These are phyloP conservation scores for Gyromitra esculenta DNA, from an alignment of 2,329 filamentous ascomycete species.

Conservation along the genomic window DNA sequence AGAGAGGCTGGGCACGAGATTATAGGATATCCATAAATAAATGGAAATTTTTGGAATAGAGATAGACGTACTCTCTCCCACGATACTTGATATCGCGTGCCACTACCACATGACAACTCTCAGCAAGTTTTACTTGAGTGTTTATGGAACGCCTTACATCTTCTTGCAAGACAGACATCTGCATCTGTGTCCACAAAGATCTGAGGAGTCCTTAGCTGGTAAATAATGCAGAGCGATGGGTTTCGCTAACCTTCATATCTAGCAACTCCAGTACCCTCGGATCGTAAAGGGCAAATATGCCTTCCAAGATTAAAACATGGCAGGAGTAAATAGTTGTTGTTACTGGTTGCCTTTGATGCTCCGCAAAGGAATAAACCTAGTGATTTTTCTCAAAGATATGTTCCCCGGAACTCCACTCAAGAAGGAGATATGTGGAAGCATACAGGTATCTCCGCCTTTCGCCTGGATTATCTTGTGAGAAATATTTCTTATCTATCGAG, in stretches of 20 bases:
- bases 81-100: slow-evolving; percentile 87
- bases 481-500: slow-evolving; percentile 1
- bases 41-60: not conserved
- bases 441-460: slow-evolving; percentile 84
- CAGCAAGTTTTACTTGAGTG: slow-evolving; percentile 13
- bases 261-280: slow-evolving; percentile 82
- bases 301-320: slow-evolving; percentile 93
- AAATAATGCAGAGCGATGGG: not conserved
- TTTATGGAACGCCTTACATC: slow-evolving; percentile 69
- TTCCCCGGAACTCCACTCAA: not conserved
- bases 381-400: slow-evolving; percentile 13
- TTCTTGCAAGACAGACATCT: slow-evolving; percentile 88
- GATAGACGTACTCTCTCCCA: slow-evolving; percentile 71
- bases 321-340: slow-evolving; percentile 95
- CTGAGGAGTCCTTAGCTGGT: slow-evolving; percentile 60
- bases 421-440: slow-evolving; percentile 15
- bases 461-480: slow-evolving; percentile 64
- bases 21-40: not conserved
- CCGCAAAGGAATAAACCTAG: slow-evolving; percentile 84
- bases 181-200: slow-evolving; percentile 97
- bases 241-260: slow-evolving; percentile 77
- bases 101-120: slow-evolving; percentile 50
- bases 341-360: slow-evolving; percentile 80
- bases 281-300: slow-evolving; percentile 94
- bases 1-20: too few species aligned